Evolutionary conservation across 1,284 basidiomycete genomes (phyloP), one percentile per base, ranked within the genome.

Genomic region (Moniliophthora roreri): DNA sequence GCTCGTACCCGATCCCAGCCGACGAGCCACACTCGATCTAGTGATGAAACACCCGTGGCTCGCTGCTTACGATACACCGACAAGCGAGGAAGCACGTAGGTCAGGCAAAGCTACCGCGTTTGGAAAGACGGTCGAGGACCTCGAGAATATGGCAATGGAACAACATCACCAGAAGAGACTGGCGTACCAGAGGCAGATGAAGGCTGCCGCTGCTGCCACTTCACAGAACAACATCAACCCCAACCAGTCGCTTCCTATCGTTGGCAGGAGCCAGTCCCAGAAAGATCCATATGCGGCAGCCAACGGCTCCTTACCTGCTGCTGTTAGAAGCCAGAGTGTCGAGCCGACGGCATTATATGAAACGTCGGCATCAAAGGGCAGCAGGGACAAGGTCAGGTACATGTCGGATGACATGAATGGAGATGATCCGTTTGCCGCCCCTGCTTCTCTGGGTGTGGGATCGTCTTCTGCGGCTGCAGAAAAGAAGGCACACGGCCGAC

Each of bases 11-110:
- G 84, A 93, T 69, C 87, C 91, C 34, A 77, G 74, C 37, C 78
- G 78, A 50, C 84, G 91, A 46, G 87, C 86, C 37, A 81, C 83
- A 54, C 76, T 93, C 18, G 69, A 69, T 5, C 69, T 77, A 11
- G 84, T 93, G 63, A 89, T 89, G 82, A 69, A 61, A n/a, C 90
- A 92, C 61, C 74, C 76, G 6, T 93, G 90, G 90, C 72, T 92
- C 15, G 73, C 71, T 0, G 72, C 78, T 1, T 84, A 85, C 58
- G 71, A 71, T 1, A 38, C 40, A 53, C 36, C 51, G 7, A 23
- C 41, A 9, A 51, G 44, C 23, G 54, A 57, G 24, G 42, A 45
- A 8, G 42, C 24, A 34, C 55, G 51, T 20, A 40, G 16, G 20
- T 34, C 32, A 10, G 48, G 52, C 9, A 38, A 42, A n/a, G 35